Percentiles rank a stretch among this genome's conserved stretches.
These are phyloP conservation scores for Cystobasidium sp. DNA, from an alignment of 1,284 basidiomycete species.

Conservation along the genomic window DNA sequence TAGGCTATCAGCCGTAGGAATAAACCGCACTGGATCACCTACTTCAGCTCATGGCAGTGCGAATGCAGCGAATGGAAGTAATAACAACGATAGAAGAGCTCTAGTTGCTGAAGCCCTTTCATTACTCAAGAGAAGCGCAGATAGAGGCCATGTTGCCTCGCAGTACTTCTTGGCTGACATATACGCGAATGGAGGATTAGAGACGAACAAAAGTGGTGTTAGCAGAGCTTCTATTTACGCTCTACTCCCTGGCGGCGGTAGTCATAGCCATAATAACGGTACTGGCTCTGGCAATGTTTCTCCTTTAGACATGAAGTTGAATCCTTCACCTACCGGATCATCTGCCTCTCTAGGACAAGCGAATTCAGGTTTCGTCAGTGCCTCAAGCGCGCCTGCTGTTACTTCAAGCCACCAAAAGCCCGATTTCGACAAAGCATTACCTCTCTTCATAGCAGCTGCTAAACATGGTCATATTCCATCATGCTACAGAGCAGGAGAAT, in stretches of 20 bases:
- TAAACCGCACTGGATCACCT: slow-evolving; percentile 11
- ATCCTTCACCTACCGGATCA: slow-evolving; percentile 27
- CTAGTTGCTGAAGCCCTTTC: slow-evolving; percentile 82
- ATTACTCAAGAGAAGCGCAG: slow-evolving; percentile 85
- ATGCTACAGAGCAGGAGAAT: slow-evolving; percentile 92
- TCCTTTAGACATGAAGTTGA: slow-evolving; percentile 4
- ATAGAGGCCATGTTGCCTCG: slow-evolving; percentile 88
- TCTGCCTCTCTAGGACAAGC: slow-evolving; percentile 55
- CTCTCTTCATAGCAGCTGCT: slow-evolving; percentile 91
- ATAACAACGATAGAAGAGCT: slow-evolving; percentile 64
- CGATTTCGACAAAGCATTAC: slow-evolving; percentile 96
- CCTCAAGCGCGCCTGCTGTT: neutral
- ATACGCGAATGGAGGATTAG: slow-evolving; percentile 92
- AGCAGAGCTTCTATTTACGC: slow-evolving; percentile 26
- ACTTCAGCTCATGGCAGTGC: slow-evolving; percentile 5
- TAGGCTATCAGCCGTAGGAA: neutral
- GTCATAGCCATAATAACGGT: neutral
- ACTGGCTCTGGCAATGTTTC: slow-evolving; percentile 2
- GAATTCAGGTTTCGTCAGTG: neutral
- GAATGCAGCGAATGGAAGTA: neutral
- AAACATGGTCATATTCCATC: slow-evolving; percentile 99
- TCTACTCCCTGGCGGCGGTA: neutral
- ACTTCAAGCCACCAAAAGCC: slow-evolving; percentile 63
- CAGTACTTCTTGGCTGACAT: slow-evolving; percentile 98
- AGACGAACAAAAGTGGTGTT: slow-evolving; percentile 57